Evolutionary conservation across 352 stramenopile species (phyloP).

Genomic region (Globisporangium polare): DNA sequence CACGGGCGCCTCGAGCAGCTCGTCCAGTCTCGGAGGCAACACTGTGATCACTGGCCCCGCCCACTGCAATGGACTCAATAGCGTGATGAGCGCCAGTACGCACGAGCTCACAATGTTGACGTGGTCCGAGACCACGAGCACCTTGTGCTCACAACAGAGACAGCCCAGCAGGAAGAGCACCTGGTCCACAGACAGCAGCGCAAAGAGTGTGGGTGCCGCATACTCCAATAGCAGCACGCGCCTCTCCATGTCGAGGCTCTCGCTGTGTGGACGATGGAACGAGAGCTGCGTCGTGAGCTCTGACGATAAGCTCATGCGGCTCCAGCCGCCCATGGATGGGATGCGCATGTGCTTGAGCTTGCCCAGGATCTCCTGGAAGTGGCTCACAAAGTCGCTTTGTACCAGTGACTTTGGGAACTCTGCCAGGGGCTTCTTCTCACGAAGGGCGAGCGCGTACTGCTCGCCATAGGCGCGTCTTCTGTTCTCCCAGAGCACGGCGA

Average conservation of each 20-base stretch:
- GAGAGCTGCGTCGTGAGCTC: constrained; percentile 61
- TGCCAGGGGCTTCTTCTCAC: constrained; percentile 12
- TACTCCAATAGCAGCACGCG: constrained; percentile 70
- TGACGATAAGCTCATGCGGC: constrained; percentile 49
- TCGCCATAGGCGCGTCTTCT: constrained; percentile 38
- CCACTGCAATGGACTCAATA: constrained; percentile 71
- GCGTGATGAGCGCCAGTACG: constrained; percentile 64
- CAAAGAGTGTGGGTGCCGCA: constrained; percentile 63
- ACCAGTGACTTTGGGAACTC: constrained; percentile 22
- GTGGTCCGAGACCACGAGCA: constrained; percentile 72
- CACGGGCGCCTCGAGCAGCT: constrained; percentile 73
- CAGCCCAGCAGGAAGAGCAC: constrained; percentile 73
- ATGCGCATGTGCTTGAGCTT: constrained; percentile 58
- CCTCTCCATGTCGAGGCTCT: constrained; percentile 47
- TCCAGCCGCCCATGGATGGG: constrained; percentile 75
- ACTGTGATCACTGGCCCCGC: constrained; percentile 73
- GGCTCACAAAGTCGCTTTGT: constrained; percentile 52
- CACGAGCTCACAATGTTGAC: constrained; percentile 75
- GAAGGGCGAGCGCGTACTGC: constrained; percentile 23
- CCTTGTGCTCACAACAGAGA: constrained; percentile 72
- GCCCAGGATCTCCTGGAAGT: constrained; percentile 63
- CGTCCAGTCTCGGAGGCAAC: constrained; percentile 57
- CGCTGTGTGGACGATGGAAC: constrained; percentile 73
- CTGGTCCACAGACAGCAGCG: constrained; percentile 70
- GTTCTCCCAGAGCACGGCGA: constrained; percentile 64